Evolutionary conservation across 805 yeast genomes (phyloP).

Genomic region (Millerozyma miso): DNA sequence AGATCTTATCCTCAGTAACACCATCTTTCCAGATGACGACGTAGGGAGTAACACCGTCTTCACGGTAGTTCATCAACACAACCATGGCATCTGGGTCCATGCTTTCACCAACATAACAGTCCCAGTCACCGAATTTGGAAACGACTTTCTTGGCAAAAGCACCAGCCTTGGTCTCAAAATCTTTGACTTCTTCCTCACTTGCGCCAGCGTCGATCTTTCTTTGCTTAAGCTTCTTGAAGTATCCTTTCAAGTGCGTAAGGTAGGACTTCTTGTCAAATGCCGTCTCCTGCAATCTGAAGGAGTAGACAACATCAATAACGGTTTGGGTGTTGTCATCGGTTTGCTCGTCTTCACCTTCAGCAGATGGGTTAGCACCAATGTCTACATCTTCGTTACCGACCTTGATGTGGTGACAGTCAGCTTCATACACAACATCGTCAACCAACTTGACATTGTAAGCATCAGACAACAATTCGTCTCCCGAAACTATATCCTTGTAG

Average conservation of each 20-base stretch:
- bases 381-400: conserved; percentile 91
- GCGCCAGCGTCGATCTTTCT: conserved; percentile 83
- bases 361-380: conserved; percentile 99
- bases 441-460: conserved; percentile 90
- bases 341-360: conserved; percentile 87
- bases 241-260: conserved; percentile 94
- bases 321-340: conserved; percentile 81
- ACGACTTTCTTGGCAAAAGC: conserved; percentile 94
- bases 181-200: conserved; percentile 81
- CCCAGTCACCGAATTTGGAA: conserved; percentile 97
- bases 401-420: conserved; percentile 89
- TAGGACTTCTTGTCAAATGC: conserved; percentile 97
- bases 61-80: conserved; percentile 98
- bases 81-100: conserved; percentile 99
- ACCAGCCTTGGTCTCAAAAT: conserved; percentile 96
- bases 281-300: conserved; percentile 96
- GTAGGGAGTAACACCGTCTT: conserved; percentile 97
- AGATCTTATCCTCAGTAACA: conserved; percentile 83
- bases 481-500: conserved; percentile 74
- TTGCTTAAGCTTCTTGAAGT: conserved; percentile 96
- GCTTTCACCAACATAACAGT: conserved; percentile 98
- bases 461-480: conserved; percentile 95
- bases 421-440: conserved; percentile 92
- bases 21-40: conserved; percentile 99
- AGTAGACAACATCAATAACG: conserved; percentile 97